Evolutionary conservation across 768 basidiomycete genomes (phyloP).

Genomic region (Glaciozyma martinii): DNA sequence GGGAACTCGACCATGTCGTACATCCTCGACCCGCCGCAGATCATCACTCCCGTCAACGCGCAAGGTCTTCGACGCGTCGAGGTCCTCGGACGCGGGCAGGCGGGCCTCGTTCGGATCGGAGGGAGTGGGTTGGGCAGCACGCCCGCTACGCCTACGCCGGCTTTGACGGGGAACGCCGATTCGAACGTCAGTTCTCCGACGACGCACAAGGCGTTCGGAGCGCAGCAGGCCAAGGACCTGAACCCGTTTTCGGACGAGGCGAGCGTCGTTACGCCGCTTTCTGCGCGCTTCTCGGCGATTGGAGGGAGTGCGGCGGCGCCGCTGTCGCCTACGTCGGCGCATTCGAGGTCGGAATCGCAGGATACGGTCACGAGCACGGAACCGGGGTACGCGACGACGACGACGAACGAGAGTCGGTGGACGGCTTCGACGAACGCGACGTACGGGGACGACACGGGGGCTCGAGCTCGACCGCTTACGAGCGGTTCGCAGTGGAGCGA

Average conservation of each 20-base stretch:
- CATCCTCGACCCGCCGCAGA: slow-evolving; percentile 37
- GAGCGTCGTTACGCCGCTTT: neutral
- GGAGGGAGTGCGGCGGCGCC: neutral
- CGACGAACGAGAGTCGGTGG: slow-evolving; percentile 19
- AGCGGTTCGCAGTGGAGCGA: neutral
- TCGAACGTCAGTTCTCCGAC: slow-evolving; percentile 2
- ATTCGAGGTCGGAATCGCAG: neutral
- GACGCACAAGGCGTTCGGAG: neutral
- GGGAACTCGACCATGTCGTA: slow-evolving; percentile 34
- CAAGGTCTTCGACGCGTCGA: slow-evolving; percentile 25
- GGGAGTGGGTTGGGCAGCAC: neutral
- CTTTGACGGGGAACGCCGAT: neutral
- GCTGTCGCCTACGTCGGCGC: neutral
- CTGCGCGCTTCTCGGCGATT: neutral
- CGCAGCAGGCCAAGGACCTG: neutral
- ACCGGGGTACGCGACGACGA: neutral
- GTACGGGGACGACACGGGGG: neutral
- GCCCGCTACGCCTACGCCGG: neutral
- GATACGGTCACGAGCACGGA: neutral
- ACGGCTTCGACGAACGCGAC: slow-evolving; percentile 5
- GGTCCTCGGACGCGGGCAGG: slow-evolving; percentile 19
- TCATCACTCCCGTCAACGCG: slow-evolving; percentile 33
- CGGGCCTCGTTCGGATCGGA: slow-evolving; percentile 11
- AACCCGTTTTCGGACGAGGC: slow-evolving; percentile 26
- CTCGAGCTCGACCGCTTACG: neutral